These are phyloP conservation scores for Mariannaea sp. DNA, from an alignment of 2,329 filamentous ascomycete species.

Conservation along the genomic window DNA sequence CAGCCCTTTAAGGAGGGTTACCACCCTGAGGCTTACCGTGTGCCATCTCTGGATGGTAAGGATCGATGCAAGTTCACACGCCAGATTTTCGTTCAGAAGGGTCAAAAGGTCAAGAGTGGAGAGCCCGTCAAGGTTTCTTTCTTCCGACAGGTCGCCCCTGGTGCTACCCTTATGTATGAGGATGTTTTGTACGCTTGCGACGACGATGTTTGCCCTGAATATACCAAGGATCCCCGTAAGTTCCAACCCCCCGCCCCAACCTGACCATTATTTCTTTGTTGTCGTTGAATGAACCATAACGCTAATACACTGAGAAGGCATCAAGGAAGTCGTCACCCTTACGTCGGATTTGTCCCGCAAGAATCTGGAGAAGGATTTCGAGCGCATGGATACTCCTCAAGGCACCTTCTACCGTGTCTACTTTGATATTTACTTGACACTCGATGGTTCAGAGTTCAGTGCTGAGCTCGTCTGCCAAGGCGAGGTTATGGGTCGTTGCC, in stretches of 20 bases:
- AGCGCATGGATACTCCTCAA: conserved; percentile 98
- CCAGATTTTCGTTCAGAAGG: conserved; percentile 98
- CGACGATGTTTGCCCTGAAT: conserved; percentile 96
- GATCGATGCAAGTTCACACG: conserved; percentile 98
- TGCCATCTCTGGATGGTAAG: conserved; percentile 94
- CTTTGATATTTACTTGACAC: conserved; percentile 84
- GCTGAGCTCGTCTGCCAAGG: conserved; percentile 98
- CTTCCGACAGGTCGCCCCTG: conserved; percentile 96
- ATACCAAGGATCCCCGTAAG: conserved; percentile 99
- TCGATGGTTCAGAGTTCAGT: conserved; percentile 97
- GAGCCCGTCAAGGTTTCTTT: conserved; percentile 99
- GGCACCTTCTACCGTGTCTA: conserved; percentile 91
- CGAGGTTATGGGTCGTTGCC: conserved; percentile 97
- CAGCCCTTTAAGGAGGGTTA: conserved; percentile 99
- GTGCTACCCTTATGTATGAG: conserved; percentile 98
- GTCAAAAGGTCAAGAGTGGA: conserved; percentile 98
- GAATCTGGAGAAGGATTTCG: conserved; percentile 98
- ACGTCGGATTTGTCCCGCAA: conserved; percentile 96
- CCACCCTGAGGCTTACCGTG: conserved; percentile 96
- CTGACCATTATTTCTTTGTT: no score
- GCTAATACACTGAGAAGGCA: conserved; percentile 63
- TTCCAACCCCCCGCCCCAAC: conserved; percentile 43
- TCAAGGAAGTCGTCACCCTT: conserved; percentile 98
- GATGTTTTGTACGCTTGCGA: conserved; percentile 98
- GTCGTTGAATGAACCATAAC: no score